These are phyloP conservation scores for Hordeum vulgare DNA, from an alignment of 176 grass and related monocot genomes.

Conservation along the genomic window MorexV3_pseudomolecules_assembly NC_058518.1:457064877-457065376, in stretches of 20 bases:
- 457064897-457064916: too few species aligned
- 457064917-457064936: too few species aligned
- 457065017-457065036: background rate
- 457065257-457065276: too few species aligned
- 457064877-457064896: too few species aligned
- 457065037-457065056: background rate
- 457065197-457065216: background rate
- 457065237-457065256: background rate
- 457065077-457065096: background rate
- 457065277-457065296: slow-evolving; percentile 20
- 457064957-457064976: too few species aligned
- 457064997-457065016: too few species aligned
- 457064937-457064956: too few species aligned
- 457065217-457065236: background rate
- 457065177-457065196: slow-evolving; percentile 15
- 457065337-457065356: slow-evolving; percentile 16
- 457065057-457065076: too few species aligned
- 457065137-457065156: background rate
- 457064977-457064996: too few species aligned
- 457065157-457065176: background rate
- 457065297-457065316: too few species aligned
- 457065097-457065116: background rate
- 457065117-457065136: background rate
- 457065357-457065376: slow-evolving; percentile 8
- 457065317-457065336: background rate